Base-by-base conservation (phyloP, 2,329 filamentous ascomycete genomes). In the Magnaporthiopsis poae region DNA sequence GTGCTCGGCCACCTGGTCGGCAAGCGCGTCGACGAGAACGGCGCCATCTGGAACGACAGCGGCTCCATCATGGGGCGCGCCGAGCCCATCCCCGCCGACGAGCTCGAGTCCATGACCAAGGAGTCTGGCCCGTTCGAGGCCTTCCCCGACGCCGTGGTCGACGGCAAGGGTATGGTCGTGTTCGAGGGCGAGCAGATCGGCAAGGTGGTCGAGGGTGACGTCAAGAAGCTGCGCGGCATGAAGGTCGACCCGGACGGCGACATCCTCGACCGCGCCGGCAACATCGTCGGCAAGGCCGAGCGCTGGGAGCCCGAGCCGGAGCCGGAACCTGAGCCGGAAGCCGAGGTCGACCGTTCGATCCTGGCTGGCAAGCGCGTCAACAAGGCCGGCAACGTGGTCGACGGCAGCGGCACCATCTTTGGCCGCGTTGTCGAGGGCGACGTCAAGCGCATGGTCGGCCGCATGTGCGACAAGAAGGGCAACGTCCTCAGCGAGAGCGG, bases 401-500 rank as follows among this genome's bases (percentile, higher is more conserved):
- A 86, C 72, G 75, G 75, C 3, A 75, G 77, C 61, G 85, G 85
- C 0, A 75, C 78, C 61, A 84, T 87, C 69, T 87, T 85, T 68
- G 89, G 86, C 52, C 85, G 86, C 59, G 82, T 92, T 1, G 76
- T 90, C 27, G 87, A 91, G 73, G 89, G 89, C 18, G 85, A 88
- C 68, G 73, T 84, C 52, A 84, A 85, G 75, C 81, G 84, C 66
- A 82, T 91, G 60, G 77, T 86, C 12, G 89, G 89, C 35, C 86
- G 85, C 72, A 88, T 89, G 83, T 87, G 88, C 72, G 87, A 91
- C 74, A 89, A 87, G 75, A 78, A 90, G 36, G 89, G 89, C 52
- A 85, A 90, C 72, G 84, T 91, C 70, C 86, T 88, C 78, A 89
- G 88, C 73, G 89, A 91, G 74, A 84, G 82, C n/a, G 89, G 89